phyloP scores from a whole-genome alignment of 2,329 filamentous ascomycete genomes.

The Orbilia quercus region DNA sequence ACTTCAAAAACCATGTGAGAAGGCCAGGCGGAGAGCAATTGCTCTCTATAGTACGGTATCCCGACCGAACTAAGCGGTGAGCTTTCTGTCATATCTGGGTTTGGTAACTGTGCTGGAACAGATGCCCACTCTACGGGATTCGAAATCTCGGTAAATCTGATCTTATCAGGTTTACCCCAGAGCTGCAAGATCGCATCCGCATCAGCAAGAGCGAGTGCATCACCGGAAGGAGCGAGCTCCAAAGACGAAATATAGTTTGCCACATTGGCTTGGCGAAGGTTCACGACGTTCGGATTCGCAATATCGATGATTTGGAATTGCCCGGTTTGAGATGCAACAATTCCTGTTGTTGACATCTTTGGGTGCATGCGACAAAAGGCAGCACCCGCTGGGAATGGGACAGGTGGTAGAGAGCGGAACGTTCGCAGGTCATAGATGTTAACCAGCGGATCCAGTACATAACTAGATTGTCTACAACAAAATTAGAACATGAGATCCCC shows the following conservation, averaged over 20 bases:
- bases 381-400: slow-evolving; percentile 90
- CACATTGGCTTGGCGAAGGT: slow-evolving; percentile 83
- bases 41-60: slow-evolving; percentile 92
- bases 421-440: slow-evolving; percentile 97
- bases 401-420: slow-evolving; percentile 84
- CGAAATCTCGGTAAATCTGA: slow-evolving; percentile 85
- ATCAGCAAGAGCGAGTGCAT: slow-evolving; percentile 84
- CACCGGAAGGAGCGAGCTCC: slow-evolving; percentile 87
- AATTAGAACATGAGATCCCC: too few relatives aligned
- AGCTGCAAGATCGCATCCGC: slow-evolving; percentile 81
- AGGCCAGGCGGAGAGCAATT: slow-evolving; percentile 88
- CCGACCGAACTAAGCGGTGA: slow-evolving; percentile 86
- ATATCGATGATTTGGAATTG: slow-evolving; percentile 96
- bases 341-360: slow-evolving; percentile 91
- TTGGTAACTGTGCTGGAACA: slow-evolving; percentile 69
- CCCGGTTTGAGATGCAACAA: slow-evolving; percentile 89
- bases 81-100: slow-evolving; percentile 77
- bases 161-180: slow-evolving; percentile 86
- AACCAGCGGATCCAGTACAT: slow-evolving; percentile 89
- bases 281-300: slow-evolving; percentile 89
- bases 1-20: slow-evolving; percentile 84
- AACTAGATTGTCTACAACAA: slow-evolving; percentile 69
- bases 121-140: slow-evolving; percentile 82
- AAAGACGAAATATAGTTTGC: slow-evolving; percentile 79
- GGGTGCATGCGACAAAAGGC: slow-evolving; percentile 97